Evolutionary conservation across 257 asterid species (phyloP), one percentile per base, ranked within the genome.

Genomic region (Nicotiana tabacum): DNA sequence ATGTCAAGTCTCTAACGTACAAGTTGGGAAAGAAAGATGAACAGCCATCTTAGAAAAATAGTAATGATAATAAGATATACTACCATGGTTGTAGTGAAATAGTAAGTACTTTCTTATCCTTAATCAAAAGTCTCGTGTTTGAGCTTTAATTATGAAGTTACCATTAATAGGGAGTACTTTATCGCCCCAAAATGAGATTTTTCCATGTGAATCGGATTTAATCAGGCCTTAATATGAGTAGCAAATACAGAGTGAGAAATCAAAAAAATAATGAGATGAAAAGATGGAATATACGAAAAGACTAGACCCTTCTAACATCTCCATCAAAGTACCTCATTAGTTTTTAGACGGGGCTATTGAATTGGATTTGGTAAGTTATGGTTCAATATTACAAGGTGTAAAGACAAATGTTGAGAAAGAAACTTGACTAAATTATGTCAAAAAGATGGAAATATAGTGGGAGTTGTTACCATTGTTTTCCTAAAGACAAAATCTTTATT

Each of bases 391-490:
- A 85, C 69, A 83, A 68, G 82, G 85, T 69, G 83, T 77, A 77
- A 77, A 66, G 84, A 24, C 84, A 84, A 64, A 6, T 21, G 65
- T 70, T 27, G 62, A 53, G 82, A 81, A 60, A 85, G 86, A 62
- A 77, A 80, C 62, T 82, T 53, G 86, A 65, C 72, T 53, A 87
- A 85, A 78, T 48, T 85, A 66, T 86, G 86, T 90, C 91, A 84
- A 88, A 88, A 87, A 77, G 92, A 69, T 80, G 39, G 1, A 81
- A 82, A 18, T 77, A 85, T 81, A 83, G 91, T 89, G 90, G 96
- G 93, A 89, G 92, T 92, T 76, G 93, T 89, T 89, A 85, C 68
- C 58, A 85, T 86, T 82, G 88, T 77, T 79, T 76, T 83, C 66
- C 48, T 12, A 83, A 82, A 84, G 85, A 81, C 87, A 79, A 80